Base-by-base conservation (phyloP, 129 eudicot genomes). In the Arctium minus region DNA sequence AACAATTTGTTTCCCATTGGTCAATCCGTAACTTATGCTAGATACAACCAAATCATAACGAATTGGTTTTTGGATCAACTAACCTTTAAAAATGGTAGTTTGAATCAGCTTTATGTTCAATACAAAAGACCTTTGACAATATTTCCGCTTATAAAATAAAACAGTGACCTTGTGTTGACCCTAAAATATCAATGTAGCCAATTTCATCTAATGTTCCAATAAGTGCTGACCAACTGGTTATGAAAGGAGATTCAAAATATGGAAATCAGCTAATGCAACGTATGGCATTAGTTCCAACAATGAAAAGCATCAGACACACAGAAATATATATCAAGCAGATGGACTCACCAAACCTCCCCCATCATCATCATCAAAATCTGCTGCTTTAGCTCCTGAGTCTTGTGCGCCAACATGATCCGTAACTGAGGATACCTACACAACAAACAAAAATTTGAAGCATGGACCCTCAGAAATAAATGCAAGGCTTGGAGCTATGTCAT, bases 351-450 rank as follows among this genome's bases (percentile, higher is more conserved):
- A 83, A 74, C 94, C 96, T 84, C 97, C 97, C n/a, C 98, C 98
- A 36, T 94, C 98, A 83, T 96, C 99, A 73, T 96, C 99, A 88
- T 96, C 99, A 83, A 96, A 96, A 82, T 96, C 99, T 0, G 99
- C 99, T 79, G 97, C 93, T 88, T 90, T 96, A 32, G 95, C 88
- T 76, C 99, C 99, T 2, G 98, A 53, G 79, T 96, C 98, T 91
- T 92, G 97, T 42, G 82, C 94, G 71, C 90, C 85, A 83, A 93
- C 87, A 87, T 96, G 98, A 50, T 96, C 99, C 5, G 99, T 90
- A 53, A 96, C 99, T 11, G 93, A 94, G 64, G 98, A 94, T 84
- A 94, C 98, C 98, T 94, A 89, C 80, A 88, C 7, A 48, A 77
- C 48, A 9, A 42, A 42, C 5, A 62, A 71, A 8, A 39, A 32